These are phyloP conservation scores for Colletotrichum brevisporum DNA, from an alignment of 2,329 filamentous ascomycete genomes.

Conservation along the genomic window DNA sequence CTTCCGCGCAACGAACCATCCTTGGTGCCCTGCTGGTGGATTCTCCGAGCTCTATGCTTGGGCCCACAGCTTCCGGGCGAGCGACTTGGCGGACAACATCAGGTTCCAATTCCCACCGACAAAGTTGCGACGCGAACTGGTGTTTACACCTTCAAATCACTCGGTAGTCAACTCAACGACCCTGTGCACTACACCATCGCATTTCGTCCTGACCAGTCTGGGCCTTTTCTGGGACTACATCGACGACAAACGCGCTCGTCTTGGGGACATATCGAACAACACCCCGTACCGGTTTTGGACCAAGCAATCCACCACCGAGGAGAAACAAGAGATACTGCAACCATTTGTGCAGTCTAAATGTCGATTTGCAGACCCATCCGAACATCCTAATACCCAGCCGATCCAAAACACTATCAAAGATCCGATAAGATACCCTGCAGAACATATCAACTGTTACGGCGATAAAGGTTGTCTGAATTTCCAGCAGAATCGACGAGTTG, in stretches of 20 bases:
- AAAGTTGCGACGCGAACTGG: slow-evolving; percentile 1
- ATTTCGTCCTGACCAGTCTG: background rate
- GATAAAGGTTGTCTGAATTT: background rate
- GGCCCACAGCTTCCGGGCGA: background rate
- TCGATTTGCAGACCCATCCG: background rate
- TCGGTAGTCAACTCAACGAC: background rate
- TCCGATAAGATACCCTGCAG: background rate
- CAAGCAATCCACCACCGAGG: background rate
- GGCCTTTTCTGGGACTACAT: slow-evolving; percentile 10
- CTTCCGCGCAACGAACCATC: background rate
- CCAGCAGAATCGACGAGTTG: too few species aligned
- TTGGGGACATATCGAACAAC: background rate
- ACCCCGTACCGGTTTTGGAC: background rate
- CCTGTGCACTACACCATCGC: background rate
- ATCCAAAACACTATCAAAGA: background rate
- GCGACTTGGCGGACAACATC: background rate
- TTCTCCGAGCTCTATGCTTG: slow-evolving; percentile 8
- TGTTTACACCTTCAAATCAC: background rate
- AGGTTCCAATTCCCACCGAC: slow-evolving; percentile 4
- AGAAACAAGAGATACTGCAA: slow-evolving; percentile 3
- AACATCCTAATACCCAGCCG: background rate
- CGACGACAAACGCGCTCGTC: background rate
- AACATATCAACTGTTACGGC: slow-evolving; percentile 5
- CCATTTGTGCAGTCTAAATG: slow-evolving; percentile 30
- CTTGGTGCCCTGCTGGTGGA: slow-evolving; percentile 2